Evolutionary conservation across 495 filamentous ascomycete genomes (phyloP), one percentile per base, ranked within the genome.

Genomic region (Neurospora hispaniola): DNA sequence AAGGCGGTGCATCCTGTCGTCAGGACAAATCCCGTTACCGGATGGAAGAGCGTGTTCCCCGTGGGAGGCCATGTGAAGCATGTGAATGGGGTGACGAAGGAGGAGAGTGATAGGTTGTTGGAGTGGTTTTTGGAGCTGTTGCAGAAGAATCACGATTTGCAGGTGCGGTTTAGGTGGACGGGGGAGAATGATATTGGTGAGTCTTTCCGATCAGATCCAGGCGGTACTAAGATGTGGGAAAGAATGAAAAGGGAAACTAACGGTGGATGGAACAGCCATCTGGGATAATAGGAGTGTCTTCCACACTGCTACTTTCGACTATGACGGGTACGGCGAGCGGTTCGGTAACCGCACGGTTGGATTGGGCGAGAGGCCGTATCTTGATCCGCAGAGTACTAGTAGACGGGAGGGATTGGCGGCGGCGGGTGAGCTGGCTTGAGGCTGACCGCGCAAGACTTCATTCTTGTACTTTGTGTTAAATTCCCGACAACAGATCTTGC

Each of bases 21-120:
- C 18, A 87, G 92, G 11, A 94, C 91, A 11, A 93, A 94, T 75
- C 92, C 92, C 0, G 89, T 93, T 0, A 93, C 91, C 0, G 91
- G 91, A 0, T 94, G 92, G 91, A 94, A 94, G 77, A 85, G 81
- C 23, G 80, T 94, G 23, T 94, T 88, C 76, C 88, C 87, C 7
- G 85, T 90, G 54, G 89, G 89, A 41, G 82, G 84, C 14, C 90
- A 92, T 76, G 83, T 88, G 9, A 81, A 85, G 69, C 82, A 87
- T 35, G 90, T 94, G 79, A 90, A 93, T 77, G 91, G 85, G 2
- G 71, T 94, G 10, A 86, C 86, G 0, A 82, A 87, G 18, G 82
- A 87, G 27, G 92, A 94, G 81, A 89, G 86, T 73, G 77, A 84
- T 5, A 79, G 85, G 46, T 78, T 93, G 20, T 82, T 93, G 20